phyloP scores from a whole-genome alignment of 2,329 filamentous ascomycete genomes.

The Sclerotinia sclerotiorum region DNA sequence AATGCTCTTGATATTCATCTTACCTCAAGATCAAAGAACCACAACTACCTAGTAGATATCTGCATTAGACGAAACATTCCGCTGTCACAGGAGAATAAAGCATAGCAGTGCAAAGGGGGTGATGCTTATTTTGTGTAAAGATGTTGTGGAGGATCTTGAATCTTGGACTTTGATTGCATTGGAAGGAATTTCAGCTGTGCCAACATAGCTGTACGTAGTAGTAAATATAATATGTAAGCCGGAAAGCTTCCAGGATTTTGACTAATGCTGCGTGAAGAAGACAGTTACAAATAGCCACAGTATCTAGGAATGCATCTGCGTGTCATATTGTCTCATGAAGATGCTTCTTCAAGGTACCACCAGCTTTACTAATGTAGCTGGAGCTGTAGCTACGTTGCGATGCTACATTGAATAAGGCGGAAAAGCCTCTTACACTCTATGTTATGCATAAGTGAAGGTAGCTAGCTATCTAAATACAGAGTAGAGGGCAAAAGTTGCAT shows the following conservation, averaged over 20 bases:
- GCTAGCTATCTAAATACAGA: neutral
- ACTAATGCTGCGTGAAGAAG: neutral
- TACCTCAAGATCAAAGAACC: neutral
- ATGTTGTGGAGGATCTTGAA: neutral
- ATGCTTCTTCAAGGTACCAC: neutral
- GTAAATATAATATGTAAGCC: neutral
- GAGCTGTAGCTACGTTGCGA: neutral
- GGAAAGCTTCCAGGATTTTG: neutral
- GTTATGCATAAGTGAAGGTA: constrained; percentile 1
- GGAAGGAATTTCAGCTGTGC: too few species aligned
- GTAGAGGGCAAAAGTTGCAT: neutral
- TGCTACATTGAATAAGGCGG: neutral
- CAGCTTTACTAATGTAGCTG: neutral
- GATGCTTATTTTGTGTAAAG: neutral
- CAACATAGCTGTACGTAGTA: neutral
- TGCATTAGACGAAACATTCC: neutral
- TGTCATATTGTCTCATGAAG: neutral
- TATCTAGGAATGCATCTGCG: neutral
- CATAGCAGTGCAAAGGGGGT: neutral
- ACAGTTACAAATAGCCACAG: neutral
- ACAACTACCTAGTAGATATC: neutral
- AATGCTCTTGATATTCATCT: neutral
- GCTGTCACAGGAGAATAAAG: constrained; percentile 3
- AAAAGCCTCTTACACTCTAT: neutral
- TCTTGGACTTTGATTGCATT: too few species aligned